Conservation (phyloP, 169 alveolate species). For the Plasmodium yoelii region DNA sequence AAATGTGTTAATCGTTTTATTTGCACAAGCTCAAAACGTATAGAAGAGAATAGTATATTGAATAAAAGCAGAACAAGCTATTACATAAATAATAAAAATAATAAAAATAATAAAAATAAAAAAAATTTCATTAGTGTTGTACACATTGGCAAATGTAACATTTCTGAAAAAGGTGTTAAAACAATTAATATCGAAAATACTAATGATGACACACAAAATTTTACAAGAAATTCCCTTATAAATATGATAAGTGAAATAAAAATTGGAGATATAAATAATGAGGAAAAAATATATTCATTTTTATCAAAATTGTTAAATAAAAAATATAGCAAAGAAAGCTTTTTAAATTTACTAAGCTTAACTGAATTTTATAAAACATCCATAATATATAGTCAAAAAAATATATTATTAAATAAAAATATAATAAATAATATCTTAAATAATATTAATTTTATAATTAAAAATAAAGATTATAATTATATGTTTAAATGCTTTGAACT, state of each 20-base stretch:
- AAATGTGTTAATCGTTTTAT: no score
- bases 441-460: slow-evolving; percentile 1
- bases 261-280: neutral
- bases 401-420: neutral
- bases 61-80: no score
- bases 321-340: neutral
- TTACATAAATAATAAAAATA: no score
- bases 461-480: slow-evolving; percentile 3
- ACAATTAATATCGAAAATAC: no score
- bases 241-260: neutral
- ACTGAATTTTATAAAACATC: slow-evolving; percentile 8
- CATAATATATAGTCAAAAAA: neutral
- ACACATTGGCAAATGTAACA: no score
- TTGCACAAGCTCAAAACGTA: no score
- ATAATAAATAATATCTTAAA: slow-evolving; percentile 4
- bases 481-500: slow-evolving; percentile 29
- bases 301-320: neutral
- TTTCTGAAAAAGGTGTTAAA: no score
- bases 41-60: no score
- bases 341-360: neutral
- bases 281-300: neutral
- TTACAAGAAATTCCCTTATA: neutral
- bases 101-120: no score
- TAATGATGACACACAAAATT: neutral
- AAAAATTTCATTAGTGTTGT: no score